Conservation (phyloP, 2,329 filamentous ascomycete genomes). For the Aspergillus jensenii region DNA sequence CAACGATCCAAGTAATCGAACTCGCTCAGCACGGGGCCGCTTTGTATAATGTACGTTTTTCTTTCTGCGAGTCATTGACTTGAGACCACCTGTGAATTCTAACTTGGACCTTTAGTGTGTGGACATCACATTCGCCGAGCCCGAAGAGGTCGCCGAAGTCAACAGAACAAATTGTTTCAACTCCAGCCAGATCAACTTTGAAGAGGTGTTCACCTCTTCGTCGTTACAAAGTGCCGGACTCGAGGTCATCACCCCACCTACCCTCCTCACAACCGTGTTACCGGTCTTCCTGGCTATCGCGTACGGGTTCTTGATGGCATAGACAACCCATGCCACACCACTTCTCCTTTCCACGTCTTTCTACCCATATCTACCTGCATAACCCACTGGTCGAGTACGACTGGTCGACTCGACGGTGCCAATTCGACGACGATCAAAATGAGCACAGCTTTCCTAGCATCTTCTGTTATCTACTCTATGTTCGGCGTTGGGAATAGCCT, state of each 20-base stretch:
- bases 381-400: slow-evolving; percentile 1
- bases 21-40: slow-evolving; percentile 78
- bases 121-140: slow-evolving; percentile 87
- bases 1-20: slow-evolving; percentile 87
- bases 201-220: slow-evolving; percentile 63
- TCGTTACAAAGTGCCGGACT: slow-evolving; percentile 27
- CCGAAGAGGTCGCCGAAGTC: slow-evolving; percentile 71
- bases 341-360: background rate
- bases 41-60: slow-evolving; percentile 69
- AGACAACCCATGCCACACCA: background rate
- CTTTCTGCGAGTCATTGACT: background rate
- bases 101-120: slow-evolving; percentile 65
- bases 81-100: background rate
- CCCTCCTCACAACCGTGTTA: slow-evolving; percentile 20
- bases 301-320: slow-evolving; percentile 5
- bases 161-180: slow-evolving; percentile 88
- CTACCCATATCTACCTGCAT: background rate
- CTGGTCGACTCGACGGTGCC: slow-evolving; percentile 1
- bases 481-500: background rate
- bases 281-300: slow-evolving; percentile 26
- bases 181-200: slow-evolving; percentile 72
- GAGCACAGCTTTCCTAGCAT: background rate
- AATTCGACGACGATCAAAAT: slow-evolving; percentile 4
- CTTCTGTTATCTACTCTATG: background rate
- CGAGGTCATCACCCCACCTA: slow-evolving; percentile 14